Percentiles rank a stretch among this genome's conserved stretches.
Conservation (phyloP, 108 stramenopile species). For the Cyclostephanos tholiformis region DNA sequence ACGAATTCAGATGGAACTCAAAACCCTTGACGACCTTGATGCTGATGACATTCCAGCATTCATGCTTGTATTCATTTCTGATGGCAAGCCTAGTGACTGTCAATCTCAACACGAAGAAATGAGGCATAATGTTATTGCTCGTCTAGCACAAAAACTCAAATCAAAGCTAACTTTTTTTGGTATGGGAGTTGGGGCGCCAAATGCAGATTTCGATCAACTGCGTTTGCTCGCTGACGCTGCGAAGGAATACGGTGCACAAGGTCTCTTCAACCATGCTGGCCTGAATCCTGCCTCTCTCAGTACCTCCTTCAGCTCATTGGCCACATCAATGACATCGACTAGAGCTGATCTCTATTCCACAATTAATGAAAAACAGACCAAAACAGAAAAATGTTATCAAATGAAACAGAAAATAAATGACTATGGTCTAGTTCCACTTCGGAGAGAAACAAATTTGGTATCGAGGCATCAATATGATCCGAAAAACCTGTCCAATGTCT, state of each 20-base stretch:
- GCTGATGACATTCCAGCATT: conserved; percentile 41
- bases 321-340: conserved; percentile 52
- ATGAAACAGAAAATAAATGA: conserved; percentile 35
- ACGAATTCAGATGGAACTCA: conserved; percentile 26
- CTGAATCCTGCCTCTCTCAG: conserved; percentile 37
- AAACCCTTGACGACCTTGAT: conserved; percentile 25
- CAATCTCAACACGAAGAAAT: conserved; percentile 1
- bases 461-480: conserved; percentile 30
- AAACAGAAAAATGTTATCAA: conserved; percentile 35
- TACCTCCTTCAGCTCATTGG: conserved; percentile 34
- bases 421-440: conserved; percentile 8
- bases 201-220: conserved; percentile 37
- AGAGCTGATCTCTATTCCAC: conserved; percentile 35
- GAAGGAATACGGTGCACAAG: conserved; percentile 23
- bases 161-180: conserved; percentile 40
- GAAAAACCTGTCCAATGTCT: conserved; percentile 16
- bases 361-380: conserved; percentile 18
- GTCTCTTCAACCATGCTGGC: conserved; percentile 46
- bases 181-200: conserved; percentile 41
- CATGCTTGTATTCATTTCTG: conserved; percentile 39
- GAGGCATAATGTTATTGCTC: conserved; percentile 20
- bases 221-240: conserved; percentile 23
- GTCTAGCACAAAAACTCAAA: conserved; percentile 29
- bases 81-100: conserved; percentile 45
- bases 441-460: conserved; percentile 32